Evolutionary conservation across 2,329 filamentous ascomycete genomes (phyloP).

Genomic region (Achaetomium macrosporum): DNA sequence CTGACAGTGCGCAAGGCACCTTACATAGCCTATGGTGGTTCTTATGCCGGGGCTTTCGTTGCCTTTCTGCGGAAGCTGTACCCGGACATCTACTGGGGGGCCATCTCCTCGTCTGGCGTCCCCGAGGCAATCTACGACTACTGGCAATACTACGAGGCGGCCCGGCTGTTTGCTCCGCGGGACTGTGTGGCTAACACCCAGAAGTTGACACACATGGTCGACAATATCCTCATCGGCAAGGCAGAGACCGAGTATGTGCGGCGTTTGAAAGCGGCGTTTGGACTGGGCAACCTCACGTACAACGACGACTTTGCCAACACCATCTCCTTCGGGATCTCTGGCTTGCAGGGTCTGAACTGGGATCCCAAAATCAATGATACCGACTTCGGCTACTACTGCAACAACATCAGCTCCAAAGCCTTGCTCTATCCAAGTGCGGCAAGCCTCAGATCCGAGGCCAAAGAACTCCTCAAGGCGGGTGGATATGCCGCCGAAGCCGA

Average conservation of each 20-base stretch:
- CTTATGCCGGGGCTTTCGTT: conserved; percentile 74
- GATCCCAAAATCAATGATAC: conserved; percentile 41
- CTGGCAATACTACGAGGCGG: conserved; percentile 56
- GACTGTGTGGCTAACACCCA: conserved; percentile 62
- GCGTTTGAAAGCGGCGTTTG: conserved; percentile 40
- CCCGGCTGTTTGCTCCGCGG: conserved; percentile 43
- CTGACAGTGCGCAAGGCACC: conserved; percentile 60
- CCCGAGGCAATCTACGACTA: conserved; percentile 73
- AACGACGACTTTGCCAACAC: conserved; percentile 44
- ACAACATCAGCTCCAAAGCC: conserved; percentile 37
- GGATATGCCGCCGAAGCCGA: conserved; percentile 37
- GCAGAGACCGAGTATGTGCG: conserved; percentile 37
- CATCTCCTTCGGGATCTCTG: conserved; percentile 37
- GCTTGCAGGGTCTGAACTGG: conserved; percentile 48
- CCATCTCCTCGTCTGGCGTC: conserved; percentile 76
- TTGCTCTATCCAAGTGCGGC: conserved; percentile 38
- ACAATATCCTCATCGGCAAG: conserved; percentile 43
- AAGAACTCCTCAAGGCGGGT: conserved; percentile 36
- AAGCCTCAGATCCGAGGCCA: conserved; percentile 31
- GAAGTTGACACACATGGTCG: conserved; percentile 46
- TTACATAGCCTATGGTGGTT: conserved; percentile 77
- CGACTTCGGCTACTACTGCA: conserved; percentile 43
- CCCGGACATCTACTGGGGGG: conserved; percentile 70
- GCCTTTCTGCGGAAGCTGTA: conserved; percentile 72
- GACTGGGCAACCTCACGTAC: conserved; percentile 38